Conservation (phyloP, 192 early-diverging fungal species). For the Lunasporangiospora selenospora region DNA sequence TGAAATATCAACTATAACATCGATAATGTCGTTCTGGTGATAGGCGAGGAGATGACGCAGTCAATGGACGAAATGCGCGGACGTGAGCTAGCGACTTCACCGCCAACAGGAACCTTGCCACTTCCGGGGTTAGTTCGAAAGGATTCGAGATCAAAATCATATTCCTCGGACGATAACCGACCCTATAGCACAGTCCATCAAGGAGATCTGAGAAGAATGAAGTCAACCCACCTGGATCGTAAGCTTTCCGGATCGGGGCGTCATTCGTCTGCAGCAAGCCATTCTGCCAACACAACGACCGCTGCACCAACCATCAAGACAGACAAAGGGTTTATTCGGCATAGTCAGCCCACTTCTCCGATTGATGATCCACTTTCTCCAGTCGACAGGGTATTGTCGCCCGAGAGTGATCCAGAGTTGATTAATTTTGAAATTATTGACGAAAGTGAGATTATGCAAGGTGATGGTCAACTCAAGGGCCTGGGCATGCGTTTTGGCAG, state of each 20-base stretch:
- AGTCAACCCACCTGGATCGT: slow-evolving; percentile 57
- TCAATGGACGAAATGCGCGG: slow-evolving; percentile 15
- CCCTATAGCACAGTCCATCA: slow-evolving; percentile 46
- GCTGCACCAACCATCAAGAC: too few species aligned
- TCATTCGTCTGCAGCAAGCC: too few species aligned
- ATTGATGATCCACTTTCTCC: too few species aligned
- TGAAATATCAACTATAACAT: too few species aligned
- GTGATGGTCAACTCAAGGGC: too few species aligned
- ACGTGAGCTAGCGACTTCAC: slow-evolving; percentile 19
- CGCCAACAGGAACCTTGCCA: not conserved
- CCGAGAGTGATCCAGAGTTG: too few species aligned
- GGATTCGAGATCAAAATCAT: slow-evolving; percentile 55
- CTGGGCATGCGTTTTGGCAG: slow-evolving; percentile 5
- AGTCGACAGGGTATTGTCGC: too few species aligned
- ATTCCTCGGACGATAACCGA: slow-evolving; percentile 47
- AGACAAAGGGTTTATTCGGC: too few species aligned
- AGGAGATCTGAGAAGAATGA: slow-evolving; percentile 62
- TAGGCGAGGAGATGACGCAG: slow-evolving; percentile 13
- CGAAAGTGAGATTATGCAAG: slow-evolving; percentile 9
- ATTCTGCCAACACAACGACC: too few species aligned
- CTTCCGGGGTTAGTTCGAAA: slow-evolving; percentile 32
- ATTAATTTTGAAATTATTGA: slow-evolving; percentile 39
- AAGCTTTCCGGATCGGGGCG: slow-evolving; percentile 55
- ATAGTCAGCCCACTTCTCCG: too few species aligned
- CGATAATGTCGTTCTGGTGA: too few species aligned